phyloP scores from a whole-genome alignment of 306 rosid species.

The Ziziphus jujuba region DNA sequence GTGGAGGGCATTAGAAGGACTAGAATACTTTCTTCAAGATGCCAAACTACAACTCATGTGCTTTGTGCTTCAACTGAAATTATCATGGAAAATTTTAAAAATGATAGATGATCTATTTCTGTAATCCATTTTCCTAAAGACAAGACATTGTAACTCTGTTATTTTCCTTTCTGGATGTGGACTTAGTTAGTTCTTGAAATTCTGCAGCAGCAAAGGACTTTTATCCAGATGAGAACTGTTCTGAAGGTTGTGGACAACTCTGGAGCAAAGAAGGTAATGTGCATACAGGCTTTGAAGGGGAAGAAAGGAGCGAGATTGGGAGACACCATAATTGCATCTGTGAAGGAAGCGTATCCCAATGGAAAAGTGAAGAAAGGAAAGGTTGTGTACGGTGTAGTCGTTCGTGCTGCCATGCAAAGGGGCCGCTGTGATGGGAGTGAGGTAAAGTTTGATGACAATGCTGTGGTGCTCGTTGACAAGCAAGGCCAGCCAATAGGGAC shows the following conservation, averaged over 20 bases:
- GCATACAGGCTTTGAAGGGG: slow-evolving; percentile 86
- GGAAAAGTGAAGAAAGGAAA: slow-evolving; percentile 79
- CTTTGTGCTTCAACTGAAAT: not conserved
- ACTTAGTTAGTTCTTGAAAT: not conserved
- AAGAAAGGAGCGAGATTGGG: slow-evolving; percentile 91
- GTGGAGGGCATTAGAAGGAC: not conserved
- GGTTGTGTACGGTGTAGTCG: slow-evolving; percentile 69
- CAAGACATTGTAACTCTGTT: not conserved
- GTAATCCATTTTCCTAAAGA: not conserved
- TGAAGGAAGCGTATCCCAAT: slow-evolving; percentile 89
- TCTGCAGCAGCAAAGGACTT: slow-evolving; percentile 72
- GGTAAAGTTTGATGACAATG: slow-evolving; percentile 86
- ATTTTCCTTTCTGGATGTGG: not conserved
- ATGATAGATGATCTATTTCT: not conserved
- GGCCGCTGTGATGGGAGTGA: slow-evolving; percentile 91
- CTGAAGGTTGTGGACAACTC: slow-evolving; percentile 94
- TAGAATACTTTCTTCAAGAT: not conserved
- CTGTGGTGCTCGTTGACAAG: slow-evolving; percentile 84
- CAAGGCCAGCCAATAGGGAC: slow-evolving; percentile 96
- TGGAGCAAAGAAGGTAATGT: slow-evolving; percentile 88
- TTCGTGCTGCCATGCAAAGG: slow-evolving; percentile 67
- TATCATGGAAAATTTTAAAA: not conserved
- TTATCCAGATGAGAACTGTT: slow-evolving; percentile 91
- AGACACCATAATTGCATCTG: slow-evolving; percentile 83
- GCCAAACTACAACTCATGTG: not conserved